Base-by-base conservation (phyloP, 2,329 filamentous ascomycete genomes). In the Dothiorella sarmentorum region DNA sequence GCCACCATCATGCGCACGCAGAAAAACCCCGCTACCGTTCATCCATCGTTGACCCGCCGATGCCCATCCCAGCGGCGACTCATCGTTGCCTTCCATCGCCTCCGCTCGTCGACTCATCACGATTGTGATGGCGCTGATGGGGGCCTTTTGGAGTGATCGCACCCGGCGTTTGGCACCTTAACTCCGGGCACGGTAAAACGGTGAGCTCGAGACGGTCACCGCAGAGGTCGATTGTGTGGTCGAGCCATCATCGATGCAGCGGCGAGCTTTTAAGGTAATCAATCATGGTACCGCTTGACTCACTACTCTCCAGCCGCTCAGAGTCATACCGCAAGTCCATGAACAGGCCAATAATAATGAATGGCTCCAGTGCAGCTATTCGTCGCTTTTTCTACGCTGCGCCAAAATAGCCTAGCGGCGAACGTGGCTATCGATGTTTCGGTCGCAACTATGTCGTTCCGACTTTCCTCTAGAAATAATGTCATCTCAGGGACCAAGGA, bases 141-240 rank as follows among this genome's bases (percentile, higher is more conserved):
- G 15, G 20, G 40, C 7, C 10, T 22, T n/a, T n/a, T 22, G 33
- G 24, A 15, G 45, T 13, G 31, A 17, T 9, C 22, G n/a, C n/a
- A n/a, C 20, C 18, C 49, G 45, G 45, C 29, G 49, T 53, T 53
- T 53, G 15, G 49, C 33, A 9, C 22, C 47, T 53, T 53, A 53
- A 38, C 35, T 38, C 49, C 49, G 49, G 24, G 7, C 24, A 9
- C 49, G 49, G 49, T 53, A 53, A 53, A 22, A 9, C 49, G 49
- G 49, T 53, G 40, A 53, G 33, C 45, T 37, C 20, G 7, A 24
- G 22, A 22, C 20, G 35, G 33, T 52, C 29, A 53, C 49, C 49
- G 49, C 15, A 15, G 10, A 53, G 20, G 17, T n/a, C 20, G 33
- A 29, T 17, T 11, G n/a, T 15, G 31, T 26, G 31, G 47, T 51